These are phyloP conservation scores for Punica granatum DNA, from an alignment of 345 rosid genomes.

Conservation along the genomic window DNA sequence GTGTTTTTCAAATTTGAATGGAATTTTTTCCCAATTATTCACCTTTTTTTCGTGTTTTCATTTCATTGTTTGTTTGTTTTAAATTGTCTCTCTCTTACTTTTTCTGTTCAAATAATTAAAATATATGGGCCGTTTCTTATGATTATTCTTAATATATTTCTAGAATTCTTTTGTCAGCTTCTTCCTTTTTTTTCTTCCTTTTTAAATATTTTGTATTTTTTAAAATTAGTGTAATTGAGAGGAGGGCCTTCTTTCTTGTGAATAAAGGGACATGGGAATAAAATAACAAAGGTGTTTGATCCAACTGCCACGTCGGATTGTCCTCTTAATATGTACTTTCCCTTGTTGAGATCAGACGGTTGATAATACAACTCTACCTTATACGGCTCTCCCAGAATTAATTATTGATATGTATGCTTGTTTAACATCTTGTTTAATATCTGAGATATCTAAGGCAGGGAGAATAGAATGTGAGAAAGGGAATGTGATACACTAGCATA, in stretches of 20 bases:
- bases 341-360: too few species aligned
- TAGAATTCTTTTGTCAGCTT: not conserved
- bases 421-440: too few species aligned
- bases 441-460: too few species aligned
- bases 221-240: not conserved
- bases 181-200: not conserved
- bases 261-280: not conserved
- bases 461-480: too few species aligned
- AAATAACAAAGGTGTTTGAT: not conserved
- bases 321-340: not conserved
- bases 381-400: too few species aligned
- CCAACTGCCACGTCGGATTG: too few species aligned
- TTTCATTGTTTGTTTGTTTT: not conserved
- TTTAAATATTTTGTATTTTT: not conserved
- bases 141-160: not conserved
- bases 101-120: not conserved
- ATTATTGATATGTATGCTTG: too few species aligned
- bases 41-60: constrained; percentile 3
- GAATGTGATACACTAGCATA: too few species aligned
- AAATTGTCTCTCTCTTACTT: not conserved
- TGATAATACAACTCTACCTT: too few species aligned
- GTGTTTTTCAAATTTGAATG: constrained; percentile 2
- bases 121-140: not conserved
- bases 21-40: not conserved
- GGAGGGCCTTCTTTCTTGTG: not conserved